Evolutionary conservation across 495 filamentous ascomycete species (phyloP), one percentile per base, ranked within the genome.

Genomic region (Trichoderma reesei): DNA sequence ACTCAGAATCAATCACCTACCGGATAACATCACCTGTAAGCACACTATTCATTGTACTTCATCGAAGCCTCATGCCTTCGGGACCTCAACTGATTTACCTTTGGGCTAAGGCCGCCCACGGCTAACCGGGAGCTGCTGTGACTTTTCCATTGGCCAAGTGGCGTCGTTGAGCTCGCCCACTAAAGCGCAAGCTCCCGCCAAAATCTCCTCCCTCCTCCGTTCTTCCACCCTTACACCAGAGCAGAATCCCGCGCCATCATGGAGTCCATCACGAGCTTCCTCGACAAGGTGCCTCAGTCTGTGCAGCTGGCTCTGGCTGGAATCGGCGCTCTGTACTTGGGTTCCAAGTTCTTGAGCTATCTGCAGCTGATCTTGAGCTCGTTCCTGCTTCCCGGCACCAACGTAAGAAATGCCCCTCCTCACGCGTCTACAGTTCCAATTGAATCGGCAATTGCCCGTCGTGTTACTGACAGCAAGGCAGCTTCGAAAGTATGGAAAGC

Each of bases 401-500:
- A 81, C 65, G 84, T 86, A 77, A 67, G 79, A 16, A 34, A 48
- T 26, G 16, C 61, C 13, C 16, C 14, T 39, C 16, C 39, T 33
- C 3, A 1, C 26, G 20, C 6, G 8, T 7, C 1, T 8, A 8
- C 59, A 39, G 36, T 36, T 38, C 13, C 3, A 38, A 39, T 10
- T 61, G 14, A 8, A 7, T n/a, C 26, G 26, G 1, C 26, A 26
- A 26, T 61, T 61, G 39, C 16, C 41, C 46, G 31, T 0, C 37
- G n/a, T 26, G 20, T 36, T 18, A 60, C 65, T 42, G 37, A 65
- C 64, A 34, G 10, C 44, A 41, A 61, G 9, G 42, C 60, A 98
- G 94, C 87, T 99, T 63, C 85, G 84, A 65, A 90, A 86, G 66
- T 97, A 96, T 78, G 95, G 92, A 67, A 88, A 87, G 66, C 91